phyloP scores from a whole-genome alignment of 352 stramenopile species.

The Globisporangium splendens region DNA sequence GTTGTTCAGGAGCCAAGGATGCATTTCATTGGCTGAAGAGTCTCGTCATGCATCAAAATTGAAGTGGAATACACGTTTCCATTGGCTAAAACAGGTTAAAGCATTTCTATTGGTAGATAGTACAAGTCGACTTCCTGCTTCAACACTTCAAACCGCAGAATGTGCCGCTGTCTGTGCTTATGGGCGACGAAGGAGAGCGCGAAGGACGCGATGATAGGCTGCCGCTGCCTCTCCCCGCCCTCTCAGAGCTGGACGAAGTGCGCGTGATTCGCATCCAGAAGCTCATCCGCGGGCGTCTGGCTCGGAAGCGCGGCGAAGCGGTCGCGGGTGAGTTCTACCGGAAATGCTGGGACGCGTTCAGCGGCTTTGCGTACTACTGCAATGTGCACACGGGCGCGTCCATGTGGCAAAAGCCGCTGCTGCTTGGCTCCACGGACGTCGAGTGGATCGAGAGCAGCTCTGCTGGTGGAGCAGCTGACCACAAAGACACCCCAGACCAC shows the following conservation, averaged over 20 bases:
- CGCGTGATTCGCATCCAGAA: constrained; percentile 34
- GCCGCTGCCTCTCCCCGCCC: neutral
- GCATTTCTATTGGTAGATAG: too few relatives aligned
- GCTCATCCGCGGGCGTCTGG: constrained; percentile 26
- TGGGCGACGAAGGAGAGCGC: too few relatives aligned
- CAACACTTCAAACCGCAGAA: too few relatives aligned
- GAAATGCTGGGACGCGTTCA: constrained; percentile 43
- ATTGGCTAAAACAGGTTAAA: too few relatives aligned
- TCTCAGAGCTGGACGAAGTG: constrained; percentile 3
- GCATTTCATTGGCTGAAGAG: too few relatives aligned
- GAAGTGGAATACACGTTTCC: too few relatives aligned
- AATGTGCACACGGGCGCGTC: constrained; percentile 40
- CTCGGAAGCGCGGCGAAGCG: constrained; percentile 22
- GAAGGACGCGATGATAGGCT: too few relatives aligned
- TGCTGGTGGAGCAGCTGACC: neutral
- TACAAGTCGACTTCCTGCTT: too few relatives aligned
- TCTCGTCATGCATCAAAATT: too few relatives aligned
- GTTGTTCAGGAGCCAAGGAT: too few relatives aligned
- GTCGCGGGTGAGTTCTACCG: constrained; percentile 32
- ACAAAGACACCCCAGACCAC: too few relatives aligned
- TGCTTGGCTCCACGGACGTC: constrained; percentile 27
- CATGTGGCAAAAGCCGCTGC: constrained; percentile 41
- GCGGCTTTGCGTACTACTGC: constrained; percentile 42
- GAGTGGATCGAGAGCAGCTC: constrained; percentile 4
- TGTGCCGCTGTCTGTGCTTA: too few relatives aligned